Base-by-base conservation (phyloP, 257 asterid genomes). In the Rhazya stricta region DNA sequence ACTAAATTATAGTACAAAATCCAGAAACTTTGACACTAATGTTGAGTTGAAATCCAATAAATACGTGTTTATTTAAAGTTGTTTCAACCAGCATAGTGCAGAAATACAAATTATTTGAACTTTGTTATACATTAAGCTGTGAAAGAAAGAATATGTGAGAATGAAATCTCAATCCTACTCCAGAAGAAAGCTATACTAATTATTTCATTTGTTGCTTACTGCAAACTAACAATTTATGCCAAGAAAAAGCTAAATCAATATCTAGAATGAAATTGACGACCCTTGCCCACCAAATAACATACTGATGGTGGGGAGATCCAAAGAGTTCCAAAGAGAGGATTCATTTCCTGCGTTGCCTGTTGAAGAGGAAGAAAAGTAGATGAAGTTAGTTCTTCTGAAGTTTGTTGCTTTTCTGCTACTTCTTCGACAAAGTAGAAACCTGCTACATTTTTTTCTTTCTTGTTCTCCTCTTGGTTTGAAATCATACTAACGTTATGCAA, bases 221-320 rank as follows among this genome's bases (percentile, higher is more conserved):
- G 67, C 23, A 29, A 15, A 9, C 18, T 16, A 65, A 36, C 16
- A 18, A 39, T 8, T 66, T 66, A 45, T 29, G 65, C 36, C 65
- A 60, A 60, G 67, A 29, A 60, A 60, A 60, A 29, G 67, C 41
- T 60, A 11, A 43, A 54, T 54, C 30, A 23, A 23, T 54, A 6
- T 27, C 65, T n/a, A 67, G 53, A 67, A 67, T 25, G 51, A 45
- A 43, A 43, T n/a, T 27, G 32, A 69, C 43, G 73, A 48, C 19
- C 21, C 73, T 69, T 69, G 73, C 15, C 45, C 45, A 18, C 42
- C 23, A 16, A 63, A 63, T 10, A 34, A 10, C 42, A 63, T 21
- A 34, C 46, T 63, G 15, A 63, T 63, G 10, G 43, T 45, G 34
- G 69, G 69, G 15, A 63, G 69, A 34, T 63, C 69, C 69, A 63